These are phyloP conservation scores for Lipomyces sp. DNA, from an alignment of 805 yeast genomes.

Conservation along the genomic window DNA sequence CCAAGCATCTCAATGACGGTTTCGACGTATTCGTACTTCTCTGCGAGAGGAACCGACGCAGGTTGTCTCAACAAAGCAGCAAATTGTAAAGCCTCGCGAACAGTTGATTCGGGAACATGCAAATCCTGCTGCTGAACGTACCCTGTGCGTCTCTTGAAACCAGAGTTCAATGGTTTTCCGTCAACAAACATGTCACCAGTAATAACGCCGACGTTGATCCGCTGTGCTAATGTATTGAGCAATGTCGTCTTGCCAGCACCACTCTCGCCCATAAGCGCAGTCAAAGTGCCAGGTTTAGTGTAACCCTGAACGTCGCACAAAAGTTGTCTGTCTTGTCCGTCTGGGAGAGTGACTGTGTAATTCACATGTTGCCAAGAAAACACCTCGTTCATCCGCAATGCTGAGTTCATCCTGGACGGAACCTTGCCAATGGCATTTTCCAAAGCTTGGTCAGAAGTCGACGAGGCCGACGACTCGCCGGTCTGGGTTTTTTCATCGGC, in stretches of 20 bases:
- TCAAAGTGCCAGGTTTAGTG: conserved; percentile 79
- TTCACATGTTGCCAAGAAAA: conserved; percentile 68
- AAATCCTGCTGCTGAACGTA: conserved; percentile 83
- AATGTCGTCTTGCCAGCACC: conserved; percentile 88
- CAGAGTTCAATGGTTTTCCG: conserved; percentile 63
- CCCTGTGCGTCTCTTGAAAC: conserved; percentile 79
- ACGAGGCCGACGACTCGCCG: conserved; percentile 29
- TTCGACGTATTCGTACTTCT: conserved; percentile 71
- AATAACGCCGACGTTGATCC: conserved; percentile 71
- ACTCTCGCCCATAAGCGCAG: conserved; percentile 84
- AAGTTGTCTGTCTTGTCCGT: conserved; percentile 47
- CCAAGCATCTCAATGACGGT: conserved; percentile 68
- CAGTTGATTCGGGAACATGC: conserved; percentile 70
- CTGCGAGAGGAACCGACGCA: conserved; percentile 56
- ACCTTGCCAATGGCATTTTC: conserved; percentile 35
- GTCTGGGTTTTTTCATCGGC: conserved; percentile 25
- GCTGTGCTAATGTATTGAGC: conserved; percentile 71
- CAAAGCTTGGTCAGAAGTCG: conserved; percentile 38
- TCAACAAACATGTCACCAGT: conserved; percentile 76
- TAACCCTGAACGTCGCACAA: conserved; percentile 66
- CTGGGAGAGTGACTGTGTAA: conserved; percentile 56
- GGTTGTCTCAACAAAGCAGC: conserved; percentile 78
- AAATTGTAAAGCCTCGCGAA: conserved; percentile 73
- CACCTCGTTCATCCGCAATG: conserved; percentile 40
- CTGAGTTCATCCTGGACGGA: conserved; percentile 22